Percentiles rank a stretch among this genome's conserved stretches.
phyloP scores from a whole-genome alignment of 2,329 filamentous ascomycete genomes.

The Pseudocercospora vitis region DNA sequence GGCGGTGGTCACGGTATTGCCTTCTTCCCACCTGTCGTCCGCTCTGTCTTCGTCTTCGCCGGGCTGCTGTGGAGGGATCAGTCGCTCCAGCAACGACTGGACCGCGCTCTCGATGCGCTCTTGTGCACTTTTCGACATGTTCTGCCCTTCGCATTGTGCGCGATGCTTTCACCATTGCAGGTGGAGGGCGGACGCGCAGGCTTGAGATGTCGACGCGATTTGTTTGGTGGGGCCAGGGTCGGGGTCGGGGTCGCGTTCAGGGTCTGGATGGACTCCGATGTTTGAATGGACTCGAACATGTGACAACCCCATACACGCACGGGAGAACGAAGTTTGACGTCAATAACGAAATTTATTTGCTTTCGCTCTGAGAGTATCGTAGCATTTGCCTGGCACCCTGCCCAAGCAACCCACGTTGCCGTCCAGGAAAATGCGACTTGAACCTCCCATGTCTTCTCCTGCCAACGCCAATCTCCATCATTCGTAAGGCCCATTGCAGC shows the following conservation, averaged over 20 bases:
- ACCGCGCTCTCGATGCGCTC: slow-evolving; percentile 76
- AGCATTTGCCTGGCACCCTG: slow-evolving; percentile 3
- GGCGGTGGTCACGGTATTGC: slow-evolving; percentile 52
- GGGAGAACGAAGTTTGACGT: background rate
- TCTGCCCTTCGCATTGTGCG: slow-evolving; percentile 7
- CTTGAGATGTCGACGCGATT: slow-evolving; percentile 4
- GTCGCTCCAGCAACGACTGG: slow-evolving; percentile 72
- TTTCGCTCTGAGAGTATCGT: slow-evolving; percentile 6
- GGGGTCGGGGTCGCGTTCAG: background rate
- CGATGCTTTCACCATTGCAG: too few relatives aligned
- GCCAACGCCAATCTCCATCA: slow-evolving; percentile 3
- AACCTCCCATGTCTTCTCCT: slow-evolving; percentile 5
- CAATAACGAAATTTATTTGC: background rate
- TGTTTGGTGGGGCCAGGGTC: background rate
- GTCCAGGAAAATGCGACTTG: background rate
- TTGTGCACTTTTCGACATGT: slow-evolving; percentile 15
- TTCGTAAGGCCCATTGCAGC: background rate
- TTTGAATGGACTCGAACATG: slow-evolving; percentile 5
- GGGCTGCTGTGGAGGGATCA: slow-evolving; percentile 63
- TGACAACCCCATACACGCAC: background rate
- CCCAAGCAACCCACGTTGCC: background rate
- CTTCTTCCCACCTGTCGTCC: slow-evolving; percentile 67
- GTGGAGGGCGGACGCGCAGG: too few relatives aligned
- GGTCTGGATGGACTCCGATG: background rate
- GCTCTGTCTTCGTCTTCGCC: slow-evolving; percentile 66